Base-by-base conservation (phyloP, 306 rosid genomes). In the Rosa persica region DNA sequence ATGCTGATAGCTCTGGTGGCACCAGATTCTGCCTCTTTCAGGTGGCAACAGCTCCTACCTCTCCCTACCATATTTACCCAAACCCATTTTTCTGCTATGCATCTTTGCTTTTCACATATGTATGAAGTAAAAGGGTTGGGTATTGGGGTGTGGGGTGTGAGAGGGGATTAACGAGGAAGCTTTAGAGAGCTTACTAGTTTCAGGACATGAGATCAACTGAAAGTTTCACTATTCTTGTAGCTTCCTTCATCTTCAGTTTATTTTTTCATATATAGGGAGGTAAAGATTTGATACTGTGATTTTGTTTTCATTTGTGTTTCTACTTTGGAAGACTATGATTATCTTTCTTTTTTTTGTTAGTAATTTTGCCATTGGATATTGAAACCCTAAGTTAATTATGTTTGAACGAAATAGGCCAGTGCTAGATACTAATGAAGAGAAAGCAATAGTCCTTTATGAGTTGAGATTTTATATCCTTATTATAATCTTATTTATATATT, bases 361-460 rank as follows among this genome's bases (percentile, higher is more conserved):
- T 57, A 22, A n/a, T 72, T 64, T 27, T 72, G 55, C 23, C 78
- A 34, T 79, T 82, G 76, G 73, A 80, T 77, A 79, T 19, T 67
- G 76, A 79, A 75, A 62, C 80, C 68, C 42, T 34, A 64, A 65
- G 34, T n/a, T n/a, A n/a, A n/a, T 70, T 67, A 61, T 60, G 67
- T 83, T 84, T 76, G 52, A 81, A 96, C 98, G 88, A 55, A 75
- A 78, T 88, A 93, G 83, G 85, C 75, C 78, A 73, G 79, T 84
- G 54, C 85, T 76, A 62, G 98, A 93, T 81, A 66, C 78, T 46
- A 85, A 90, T 60, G 96, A 96, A 79, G 99, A 96, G 87, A 93
- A 85, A 86, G 96, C 98, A 58, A 93, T 96, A 81, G 94, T 96
- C 69, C 91, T 96, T 60, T 96, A 90, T 81, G 83, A 86, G 97